Percentiles rank a stretch among this genome's conserved stretches.
phyloP scores from a whole-genome alignment of 805 yeast species.

The Saturnispora bothae region DNA sequence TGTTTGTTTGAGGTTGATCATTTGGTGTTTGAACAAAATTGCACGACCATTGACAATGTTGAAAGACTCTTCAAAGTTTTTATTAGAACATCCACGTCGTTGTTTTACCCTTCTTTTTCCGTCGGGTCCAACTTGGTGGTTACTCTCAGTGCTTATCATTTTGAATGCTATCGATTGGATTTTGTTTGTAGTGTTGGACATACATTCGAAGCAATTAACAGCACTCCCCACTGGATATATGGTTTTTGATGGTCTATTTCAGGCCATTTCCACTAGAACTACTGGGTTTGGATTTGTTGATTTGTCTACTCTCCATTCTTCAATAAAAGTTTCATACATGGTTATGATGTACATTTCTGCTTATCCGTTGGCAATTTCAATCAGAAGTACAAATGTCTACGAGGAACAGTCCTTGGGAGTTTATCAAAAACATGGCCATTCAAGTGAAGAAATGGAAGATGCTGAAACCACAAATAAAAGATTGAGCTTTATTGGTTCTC shows the following conservation, averaged over 20 bases:
- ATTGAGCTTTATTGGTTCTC: conserved; percentile 66
- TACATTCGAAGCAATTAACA: conserved; percentile 40
- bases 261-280: conserved; percentile 87
- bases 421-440: conserved; percentile 32
- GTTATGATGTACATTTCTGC: conserved; percentile 98
- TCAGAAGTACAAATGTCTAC: conserved; percentile 93
- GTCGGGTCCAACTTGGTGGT: conserved; percentile 91
- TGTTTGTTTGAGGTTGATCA: conserved; percentile 61
- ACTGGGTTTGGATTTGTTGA: conserved; percentile 80
- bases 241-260: conserved; percentile 75
- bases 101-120: conserved; percentile 92
- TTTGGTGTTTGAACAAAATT: conserved; percentile 67
- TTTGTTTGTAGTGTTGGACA: conserved; percentile 70
- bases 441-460: conserved; percentile 24
- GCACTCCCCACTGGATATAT: conserved; percentile 55
- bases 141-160: conserved; percentile 58
- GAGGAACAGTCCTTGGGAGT: conserved; percentile 94
- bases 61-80: conserved; percentile 72
- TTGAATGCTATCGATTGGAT: conserved; percentile 72
- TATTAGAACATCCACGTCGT: conserved; percentile 93
- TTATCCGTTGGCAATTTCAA: conserved; percentile 89
- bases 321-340: conserved; percentile 86
- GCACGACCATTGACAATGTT: conserved; percentile 54
- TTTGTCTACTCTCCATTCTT: conserved; percentile 66
- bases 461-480: conserved; percentile 31